Percentiles rank a stretch among this genome's conserved stretches.
These are phyloP conservation scores for Sungouiozyma ichnusensis DNA, from an alignment of 805 yeast genomes.

Conservation along the genomic window DNA sequence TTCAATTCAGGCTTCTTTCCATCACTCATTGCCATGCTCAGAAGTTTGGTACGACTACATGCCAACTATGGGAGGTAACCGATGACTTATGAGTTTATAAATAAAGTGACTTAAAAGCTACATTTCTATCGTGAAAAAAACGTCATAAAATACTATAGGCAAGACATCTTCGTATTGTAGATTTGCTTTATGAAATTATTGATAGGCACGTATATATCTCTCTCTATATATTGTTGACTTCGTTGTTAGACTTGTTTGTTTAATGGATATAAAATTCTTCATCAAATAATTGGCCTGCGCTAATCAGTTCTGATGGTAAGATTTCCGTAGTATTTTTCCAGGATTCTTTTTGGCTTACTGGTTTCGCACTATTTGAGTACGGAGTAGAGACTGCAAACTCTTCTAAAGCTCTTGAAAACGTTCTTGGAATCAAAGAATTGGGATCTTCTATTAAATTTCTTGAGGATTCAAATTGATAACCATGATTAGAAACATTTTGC, in stretches of 20 bases:
- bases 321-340: slow-evolving; percentile 1
- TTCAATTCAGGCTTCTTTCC: slow-evolving; percentile 9
- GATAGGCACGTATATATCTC: background rate
- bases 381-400: background rate
- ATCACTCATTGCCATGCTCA: background rate
- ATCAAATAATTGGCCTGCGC: slow-evolving; percentile 14
- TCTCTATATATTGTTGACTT: background rate
- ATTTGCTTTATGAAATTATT: background rate
- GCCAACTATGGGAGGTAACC: too few relatives aligned
- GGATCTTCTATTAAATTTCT: slow-evolving; percentile 1
- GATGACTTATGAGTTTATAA: too few relatives aligned
- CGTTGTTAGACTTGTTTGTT: background rate
- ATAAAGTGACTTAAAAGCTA: too few relatives aligned
- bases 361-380: background rate
- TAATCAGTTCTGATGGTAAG: slow-evolving; percentile 10
- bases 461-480: slow-evolving; percentile 2
- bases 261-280: slow-evolving; percentile 11
- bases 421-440: slow-evolving; percentile 1
- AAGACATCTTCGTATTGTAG: too few relatives aligned
- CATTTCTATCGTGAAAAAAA: too few relatives aligned
- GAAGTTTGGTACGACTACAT: too few relatives aligned
- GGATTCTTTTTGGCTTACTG: background rate
- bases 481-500: slow-evolving; percentile 2
- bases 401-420: slow-evolving; percentile 4
- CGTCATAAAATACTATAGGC: too few relatives aligned